Evolutionary conservation across 2,329 filamentous ascomycete species (phyloP), one percentile per base, ranked within the genome.

Genomic region (Verticillium nonalfalfae): DNA sequence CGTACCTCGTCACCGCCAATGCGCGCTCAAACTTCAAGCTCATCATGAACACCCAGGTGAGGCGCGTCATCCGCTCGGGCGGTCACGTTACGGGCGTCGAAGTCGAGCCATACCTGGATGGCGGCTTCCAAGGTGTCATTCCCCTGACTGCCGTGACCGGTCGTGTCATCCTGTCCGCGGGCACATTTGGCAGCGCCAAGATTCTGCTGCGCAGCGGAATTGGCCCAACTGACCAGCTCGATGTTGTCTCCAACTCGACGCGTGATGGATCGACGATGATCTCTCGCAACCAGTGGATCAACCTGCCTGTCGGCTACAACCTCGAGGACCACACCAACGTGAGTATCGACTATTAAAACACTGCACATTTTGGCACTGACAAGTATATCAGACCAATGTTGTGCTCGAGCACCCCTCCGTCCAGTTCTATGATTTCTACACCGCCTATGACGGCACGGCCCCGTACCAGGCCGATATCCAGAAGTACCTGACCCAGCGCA

Each of bases 101-200:
- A 69, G 80, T 90, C n/a, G 81, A 87, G 68, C 79, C 81, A 56
- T 77, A 76, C 60, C 73, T 75, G 33, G 71, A 76, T 33, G 82
- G 80, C 26, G 87, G 87, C 9, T 81, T 82, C 65, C 78, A 76
- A 33, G 85, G 87, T 4, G 81, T 81, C 9, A 79, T 90, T 65
- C 85, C 85, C 7, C 74, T 90, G 61, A 85, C 86, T 26, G 68
- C 79, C 4, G 73, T 75, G 40, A 83, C 81, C 13, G 89, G 89
- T 10, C 83, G 87, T 59, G 87, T 91, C 55, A 83, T 91, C 66
- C 75, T 91, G 36, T 83, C 89, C 18, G 84, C 87, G 1, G 89
- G 89, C 57, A 78, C 88, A 1, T 90, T 91, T 64, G 87, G 87
- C n/a, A 86, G 86, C 1, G 79, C 87, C 14, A 89, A 89, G 73